Evolutionary conservation across 2,329 filamentous ascomycete genomes (phyloP).

Genomic region (Fusarium albosuccineum): DNA sequence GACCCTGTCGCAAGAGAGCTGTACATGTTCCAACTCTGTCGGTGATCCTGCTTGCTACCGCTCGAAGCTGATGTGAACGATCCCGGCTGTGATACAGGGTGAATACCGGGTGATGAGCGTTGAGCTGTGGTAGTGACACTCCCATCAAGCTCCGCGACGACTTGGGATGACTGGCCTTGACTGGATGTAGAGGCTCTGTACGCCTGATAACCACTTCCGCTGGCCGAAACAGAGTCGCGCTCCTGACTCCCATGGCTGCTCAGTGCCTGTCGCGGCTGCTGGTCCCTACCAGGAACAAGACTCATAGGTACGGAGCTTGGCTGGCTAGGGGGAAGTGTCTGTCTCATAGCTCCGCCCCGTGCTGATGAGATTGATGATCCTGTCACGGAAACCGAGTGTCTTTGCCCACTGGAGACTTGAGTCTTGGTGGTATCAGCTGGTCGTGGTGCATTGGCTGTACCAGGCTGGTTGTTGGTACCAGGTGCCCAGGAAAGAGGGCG

Average conservation of each 20-base stretch:
- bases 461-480: too few relatives aligned
- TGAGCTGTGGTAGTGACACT: too few relatives aligned
- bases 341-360: not conserved
- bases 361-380: not conserved
- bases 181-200: too few relatives aligned
- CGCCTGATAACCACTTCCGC: too few relatives aligned
- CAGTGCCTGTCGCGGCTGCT: not conserved
- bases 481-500: not conserved
- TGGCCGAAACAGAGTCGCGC: not conserved
- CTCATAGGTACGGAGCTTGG: not conserved
- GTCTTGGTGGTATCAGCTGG: too few relatives aligned
- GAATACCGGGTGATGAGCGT: too few relatives aligned
- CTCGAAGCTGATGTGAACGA: too few relatives aligned
- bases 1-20: not conserved
- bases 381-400: not conserved
- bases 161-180: too few relatives aligned
- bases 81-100: too few relatives aligned
- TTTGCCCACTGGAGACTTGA: not conserved
- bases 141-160: too few relatives aligned
- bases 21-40: conserved; percentile 19
- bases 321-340: not conserved
- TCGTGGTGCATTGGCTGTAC: too few relatives aligned
- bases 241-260: not conserved
- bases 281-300: conserved; percentile 1
- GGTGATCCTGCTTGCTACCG: not conserved